Evolutionary conservation across 495 filamentous ascomycete genomes (phyloP).

Genomic region (Platismatia glauca): DNA sequence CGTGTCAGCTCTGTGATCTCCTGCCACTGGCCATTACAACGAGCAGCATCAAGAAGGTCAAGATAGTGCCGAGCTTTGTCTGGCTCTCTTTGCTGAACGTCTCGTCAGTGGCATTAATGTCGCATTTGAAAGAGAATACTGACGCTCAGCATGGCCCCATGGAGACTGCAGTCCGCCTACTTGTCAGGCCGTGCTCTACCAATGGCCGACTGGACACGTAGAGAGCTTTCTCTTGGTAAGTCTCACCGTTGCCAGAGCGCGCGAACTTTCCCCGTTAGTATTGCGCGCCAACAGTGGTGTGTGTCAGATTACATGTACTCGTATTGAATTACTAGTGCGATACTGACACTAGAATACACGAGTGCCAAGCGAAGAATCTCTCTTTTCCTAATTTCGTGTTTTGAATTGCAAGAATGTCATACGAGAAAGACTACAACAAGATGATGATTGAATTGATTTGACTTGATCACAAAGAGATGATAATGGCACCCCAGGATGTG

Average conservation of each 20-base stretch:
- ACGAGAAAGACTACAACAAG: background rate
- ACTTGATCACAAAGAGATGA: background rate
- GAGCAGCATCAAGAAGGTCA: conserved; percentile 69
- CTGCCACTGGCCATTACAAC: conserved; percentile 81
- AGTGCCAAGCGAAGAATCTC: background rate
- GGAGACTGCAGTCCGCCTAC: background rate
- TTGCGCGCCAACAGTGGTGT: background rate
- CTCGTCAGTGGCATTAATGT: conserved; percentile 10
- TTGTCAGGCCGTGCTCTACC: background rate
- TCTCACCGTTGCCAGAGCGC: background rate
- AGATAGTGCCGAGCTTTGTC: conserved; percentile 76
- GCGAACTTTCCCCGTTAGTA: background rate
- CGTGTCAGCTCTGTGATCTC: conserved; percentile 81
- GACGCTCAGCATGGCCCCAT: conserved; percentile 21
- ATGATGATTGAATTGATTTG: background rate
- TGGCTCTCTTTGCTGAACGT: conserved; percentile 36
- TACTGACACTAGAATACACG: too few species aligned
- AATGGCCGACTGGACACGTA: background rate
- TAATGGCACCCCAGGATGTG: background rate
- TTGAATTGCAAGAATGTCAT: background rate
- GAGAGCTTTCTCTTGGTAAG: background rate
- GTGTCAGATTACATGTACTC: conserved; percentile 2
- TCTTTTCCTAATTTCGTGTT: background rate
- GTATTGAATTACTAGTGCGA: conserved; percentile 8
- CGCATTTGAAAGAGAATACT: background rate